Evolutionary conservation across 331 rosid genomes (phyloP).

Genomic region (Quercus tomentella): DNA sequence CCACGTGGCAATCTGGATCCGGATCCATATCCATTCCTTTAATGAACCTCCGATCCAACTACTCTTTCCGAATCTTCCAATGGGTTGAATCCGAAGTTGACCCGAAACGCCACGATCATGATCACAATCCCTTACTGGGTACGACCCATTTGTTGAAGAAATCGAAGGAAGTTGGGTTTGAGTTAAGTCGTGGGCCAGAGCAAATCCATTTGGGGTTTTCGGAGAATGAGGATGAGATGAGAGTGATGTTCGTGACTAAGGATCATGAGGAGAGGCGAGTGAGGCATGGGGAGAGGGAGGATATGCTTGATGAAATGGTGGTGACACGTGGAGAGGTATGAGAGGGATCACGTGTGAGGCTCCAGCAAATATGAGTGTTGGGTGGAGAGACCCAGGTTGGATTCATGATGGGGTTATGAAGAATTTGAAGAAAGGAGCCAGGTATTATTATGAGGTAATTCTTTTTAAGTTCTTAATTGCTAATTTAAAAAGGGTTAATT

Average conservation of each 20-base stretch:
- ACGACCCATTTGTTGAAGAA: slow-evolving; percentile 47
- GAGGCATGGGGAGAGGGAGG: too few relatives aligned
- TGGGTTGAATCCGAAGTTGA: slow-evolving; percentile 69
- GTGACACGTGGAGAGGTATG: too few relatives aligned
- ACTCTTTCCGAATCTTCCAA: slow-evolving; percentile 76
- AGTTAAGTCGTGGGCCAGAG: slow-evolving; percentile 43
- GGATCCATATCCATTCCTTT: slow-evolving; percentile 56
- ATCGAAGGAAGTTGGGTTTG: slow-evolving; percentile 43
- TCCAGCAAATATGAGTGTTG: too few relatives aligned
- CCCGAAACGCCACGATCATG: slow-evolving; percentile 52
- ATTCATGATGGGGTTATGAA: slow-evolving; percentile 63
- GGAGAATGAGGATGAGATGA: too few relatives aligned
- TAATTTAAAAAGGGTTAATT: neutral
- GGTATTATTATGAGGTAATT: slow-evolving; percentile 65
- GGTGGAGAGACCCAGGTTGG: slow-evolving; percentile 88
- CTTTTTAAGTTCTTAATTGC: too few relatives aligned
- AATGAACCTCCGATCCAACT: slow-evolving; percentile 62
- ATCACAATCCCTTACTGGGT: slow-evolving; percentile 65
- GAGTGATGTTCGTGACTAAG: too few relatives aligned
- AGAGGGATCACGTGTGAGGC: too few relatives aligned
- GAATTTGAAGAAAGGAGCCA: slow-evolving; percentile 50
- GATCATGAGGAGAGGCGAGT: too few relatives aligned
- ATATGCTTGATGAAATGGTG: too few relatives aligned
- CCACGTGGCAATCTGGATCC: slow-evolving; percentile 57
- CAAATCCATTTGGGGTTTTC: too few relatives aligned